Base-by-base conservation (phyloP, 345 rosid genomes). In the Gossypium rotundifolium region DNA sequence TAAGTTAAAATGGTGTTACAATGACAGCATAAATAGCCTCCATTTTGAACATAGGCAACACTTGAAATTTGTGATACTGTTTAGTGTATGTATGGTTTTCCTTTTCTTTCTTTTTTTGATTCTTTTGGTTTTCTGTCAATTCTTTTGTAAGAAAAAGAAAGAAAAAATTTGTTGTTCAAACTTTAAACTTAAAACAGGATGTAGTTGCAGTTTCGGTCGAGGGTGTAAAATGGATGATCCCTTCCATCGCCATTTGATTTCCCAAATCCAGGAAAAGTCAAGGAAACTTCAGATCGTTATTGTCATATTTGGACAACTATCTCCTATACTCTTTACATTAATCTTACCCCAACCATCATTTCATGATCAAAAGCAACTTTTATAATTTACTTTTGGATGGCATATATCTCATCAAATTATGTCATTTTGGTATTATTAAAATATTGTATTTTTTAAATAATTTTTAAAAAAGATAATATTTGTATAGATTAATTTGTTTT, bases 141-240 rank as follows among this genome's bases (percentile, higher is more conserved):
- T 87, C 91, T 88, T 89, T 89, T 77, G 90, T 79, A 80, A 85
- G 82, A 79, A 88, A 81, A 80, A 74, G 63, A 33, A 33, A 1
- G 25, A 23, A 74, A 67, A 58, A 23, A 17, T 4, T 14, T 57
- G 62, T 61, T 40, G 60, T 69, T 73, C 23, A 81, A 78, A 77
- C 73, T 44, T 70, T 57, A 71, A 76, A 77, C 73, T 44, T 70
- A 57, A 74, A 79, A 77, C 82, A 79, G 45, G 70, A 62, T 63
- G 73, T 74, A 85, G 75, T 83, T 68, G 60, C 77, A 69, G 74
- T 65, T 76, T 76, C 23, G 57, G 57, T 33, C 4, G 38, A 33
- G 38, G 38, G 38, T 33, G 38, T 33, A 33, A 33, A 33, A 33
- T 33, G 38, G 68, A 77, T 69, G 55, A 51, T 51, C 55, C 7